These are phyloP conservation scores for Hericium coralloides DNA, from an alignment of 768 basidiomycete species.

Conservation along the genomic window DNA sequence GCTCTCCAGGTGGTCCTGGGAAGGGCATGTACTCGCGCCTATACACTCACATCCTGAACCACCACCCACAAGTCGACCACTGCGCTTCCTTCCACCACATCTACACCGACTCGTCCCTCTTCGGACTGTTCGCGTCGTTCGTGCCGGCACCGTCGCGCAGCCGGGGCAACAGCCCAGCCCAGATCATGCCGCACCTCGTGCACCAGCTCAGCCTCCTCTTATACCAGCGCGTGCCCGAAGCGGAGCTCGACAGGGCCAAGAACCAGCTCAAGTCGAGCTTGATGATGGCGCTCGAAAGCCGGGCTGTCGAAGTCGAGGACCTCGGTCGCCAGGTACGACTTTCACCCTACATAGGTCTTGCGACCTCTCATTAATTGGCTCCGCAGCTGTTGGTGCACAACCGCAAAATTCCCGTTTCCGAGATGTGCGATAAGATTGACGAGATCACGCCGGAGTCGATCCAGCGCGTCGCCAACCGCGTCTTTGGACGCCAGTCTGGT, in stretches of 20 bases:
- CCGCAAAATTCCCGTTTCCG: slow-evolving; percentile 76
- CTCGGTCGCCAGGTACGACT: slow-evolving; percentile 73
- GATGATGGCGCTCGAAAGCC: slow-evolving; percentile 91
- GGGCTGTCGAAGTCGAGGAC: slow-evolving; percentile 80
- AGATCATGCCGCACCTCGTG: slow-evolving; percentile 68
- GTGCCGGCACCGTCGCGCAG: slow-evolving; percentile 50
- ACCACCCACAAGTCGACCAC: slow-evolving; percentile 88
- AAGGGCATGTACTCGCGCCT: slow-evolving; percentile 99
- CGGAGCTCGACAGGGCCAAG: slow-evolving; percentile 80
- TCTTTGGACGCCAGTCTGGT: slow-evolving; percentile 59
- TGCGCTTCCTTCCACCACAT: slow-evolving; percentile 97
- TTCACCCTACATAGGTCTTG: background rate
- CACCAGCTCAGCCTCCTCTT: slow-evolving; percentile 82
- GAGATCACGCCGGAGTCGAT: slow-evolving; percentile 62
- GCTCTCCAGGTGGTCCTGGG: slow-evolving; percentile 71
- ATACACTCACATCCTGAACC: slow-evolving; percentile 93
- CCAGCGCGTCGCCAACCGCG: slow-evolving; percentile 61
- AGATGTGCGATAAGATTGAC: slow-evolving; percentile 88
- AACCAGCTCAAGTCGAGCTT: slow-evolving; percentile 90
- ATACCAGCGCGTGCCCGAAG: slow-evolving; percentile 52
- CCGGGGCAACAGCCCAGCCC: slow-evolving; percentile 47
- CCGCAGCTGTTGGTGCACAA: slow-evolving; percentile 73
- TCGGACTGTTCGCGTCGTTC: slow-evolving; percentile 86
- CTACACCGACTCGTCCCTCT: slow-evolving; percentile 88
- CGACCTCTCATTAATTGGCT: slow-evolving; percentile 1